Evolutionary conservation across 257 asterid species (phyloP).

Genomic region (Nicotiana undulata): DNA sequence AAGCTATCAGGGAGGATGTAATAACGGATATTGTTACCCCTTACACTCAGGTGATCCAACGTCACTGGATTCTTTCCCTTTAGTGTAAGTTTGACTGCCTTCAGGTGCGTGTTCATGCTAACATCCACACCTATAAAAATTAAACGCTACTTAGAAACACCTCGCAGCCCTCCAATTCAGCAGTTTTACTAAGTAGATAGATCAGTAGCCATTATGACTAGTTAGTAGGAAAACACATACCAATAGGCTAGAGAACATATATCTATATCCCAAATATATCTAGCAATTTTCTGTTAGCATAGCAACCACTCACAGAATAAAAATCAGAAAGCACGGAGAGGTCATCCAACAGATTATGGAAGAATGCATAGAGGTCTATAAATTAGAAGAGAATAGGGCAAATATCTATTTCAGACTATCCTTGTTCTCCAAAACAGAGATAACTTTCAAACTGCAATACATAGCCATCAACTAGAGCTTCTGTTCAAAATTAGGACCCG

Average conservation of each 20-base stretch:
- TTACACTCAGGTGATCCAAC: slow-evolving; percentile 78
- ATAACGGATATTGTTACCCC: slow-evolving; percentile 84
- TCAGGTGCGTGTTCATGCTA: slow-evolving; percentile 81
- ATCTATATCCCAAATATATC: background rate
- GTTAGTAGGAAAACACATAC: background rate
- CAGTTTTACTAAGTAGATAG: background rate
- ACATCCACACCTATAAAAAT: slow-evolving; percentile 63
- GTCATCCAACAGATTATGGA: background rate
- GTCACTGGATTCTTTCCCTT: slow-evolving; percentile 85
- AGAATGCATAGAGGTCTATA: background rate
- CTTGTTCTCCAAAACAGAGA: background rate
- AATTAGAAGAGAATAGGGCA: background rate
- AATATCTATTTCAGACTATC: background rate
- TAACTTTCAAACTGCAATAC: background rate
- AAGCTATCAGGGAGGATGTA: slow-evolving; percentile 84
- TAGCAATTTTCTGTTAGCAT: background rate
- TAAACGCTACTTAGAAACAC: background rate
- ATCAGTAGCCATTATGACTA: background rate
- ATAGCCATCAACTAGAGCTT: background rate
- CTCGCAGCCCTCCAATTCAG: background rate
- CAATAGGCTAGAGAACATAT: background rate
- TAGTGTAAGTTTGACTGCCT: slow-evolving; percentile 71
- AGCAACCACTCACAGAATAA: background rate
- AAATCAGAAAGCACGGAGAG: background rate
- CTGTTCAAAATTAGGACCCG: background rate